phyloP scores from a whole-genome alignment of 495 filamentous ascomycete species.

The Letharia lupina region DNA sequence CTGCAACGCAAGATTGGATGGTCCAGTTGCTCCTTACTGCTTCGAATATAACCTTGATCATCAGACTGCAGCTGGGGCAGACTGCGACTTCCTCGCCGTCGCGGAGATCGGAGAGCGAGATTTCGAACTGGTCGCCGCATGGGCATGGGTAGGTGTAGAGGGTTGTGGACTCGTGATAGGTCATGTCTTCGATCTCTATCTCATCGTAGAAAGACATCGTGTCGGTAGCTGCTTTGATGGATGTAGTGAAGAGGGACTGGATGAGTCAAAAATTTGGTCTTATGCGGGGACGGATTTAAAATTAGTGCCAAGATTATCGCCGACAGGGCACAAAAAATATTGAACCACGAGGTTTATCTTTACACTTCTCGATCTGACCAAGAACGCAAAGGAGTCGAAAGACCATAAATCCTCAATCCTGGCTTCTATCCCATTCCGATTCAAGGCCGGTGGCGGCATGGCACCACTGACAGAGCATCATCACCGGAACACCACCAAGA shows the following conservation, averaged over 20 bases:
- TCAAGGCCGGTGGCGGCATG: slow-evolving; percentile 70
- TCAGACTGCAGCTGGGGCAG: slow-evolving; percentile 91
- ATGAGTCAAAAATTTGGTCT: not conserved
- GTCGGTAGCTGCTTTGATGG: not conserved
- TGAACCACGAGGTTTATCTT: not conserved
- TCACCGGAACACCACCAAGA: slow-evolving; percentile 86
- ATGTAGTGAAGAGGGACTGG: not conserved
- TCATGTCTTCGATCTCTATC: slow-evolving; percentile 99
- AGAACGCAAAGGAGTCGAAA: not conserved
- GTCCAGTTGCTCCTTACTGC: slow-evolving; percentile 41
- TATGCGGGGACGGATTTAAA: slow-evolving; percentile 6
- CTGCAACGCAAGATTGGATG: too few relatives aligned
- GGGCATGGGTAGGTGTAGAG: slow-evolving; percentile 95
- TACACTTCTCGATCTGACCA: too few relatives aligned
- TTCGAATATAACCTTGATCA: slow-evolving; percentile 93
- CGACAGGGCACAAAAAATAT: not conserved
- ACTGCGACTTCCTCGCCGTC: slow-evolving; percentile 89
- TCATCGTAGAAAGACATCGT: slow-evolving; percentile 78
- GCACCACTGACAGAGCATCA: slow-evolving; percentile 51
- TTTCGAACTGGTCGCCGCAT: slow-evolving; percentile 96
- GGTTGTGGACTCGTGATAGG: slow-evolving; percentile 71
- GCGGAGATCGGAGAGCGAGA: slow-evolving; percentile 71
- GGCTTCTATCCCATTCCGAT: slow-evolving; percentile 74
- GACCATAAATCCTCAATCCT: slow-evolving; percentile 20
- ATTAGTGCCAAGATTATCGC: not conserved